Base-by-base conservation (phyloP, 441 rosid species). In the Eruca vesicaria region DNA sequence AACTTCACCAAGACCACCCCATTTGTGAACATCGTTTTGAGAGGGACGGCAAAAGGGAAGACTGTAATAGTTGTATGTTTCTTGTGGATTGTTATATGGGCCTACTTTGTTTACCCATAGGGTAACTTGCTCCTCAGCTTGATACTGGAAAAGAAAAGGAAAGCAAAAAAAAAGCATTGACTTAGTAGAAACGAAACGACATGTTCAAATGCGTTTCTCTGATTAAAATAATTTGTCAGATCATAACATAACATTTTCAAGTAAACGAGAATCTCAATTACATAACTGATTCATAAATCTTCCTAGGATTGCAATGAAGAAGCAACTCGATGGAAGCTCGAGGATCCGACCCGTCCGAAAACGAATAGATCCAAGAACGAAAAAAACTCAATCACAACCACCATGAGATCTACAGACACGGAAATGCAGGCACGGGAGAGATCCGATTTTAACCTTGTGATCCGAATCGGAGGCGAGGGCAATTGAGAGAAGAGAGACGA, bases 1-100 rank as follows among this genome's bases (percentile, higher is more conserved):
- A 79, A 94, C 99, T 83, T 97, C 99, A 71, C 99, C 99, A 77
- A 97, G 98, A 71, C 99, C 99, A 83, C 97, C 99, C 99, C 99
- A 97, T 81, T 94, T 97, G 86, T 97, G 99, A 56, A 85, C 87
- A 64, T 86, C 78, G 78, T 78, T 82, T 11, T 29, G 83, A 74
- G 92, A 70, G 59, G 86, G 84, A 56, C 79, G 91, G 73, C 99
- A 97, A 86, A 94, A 94, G 31, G 99, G 99, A 80, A 97, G 99
- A 84, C 97, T 91, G 89, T 90, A 91, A 76, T 97, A 97, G 86
- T 97, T 97, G 82, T 97, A 97, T 1, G 99, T 97, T 84, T 97
- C 99, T 85, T 97, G 99, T 33, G 99, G 99, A 73, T 97, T 97
- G 84, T 97, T 97, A 79, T 97, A 97, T 6, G 99, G 99, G 21